Evolutionary conservation across 2,329 filamentous ascomycete genomes (phyloP), one percentile per base, ranked within the genome.

Genomic region (Ceratocystis albifundus): DNA sequence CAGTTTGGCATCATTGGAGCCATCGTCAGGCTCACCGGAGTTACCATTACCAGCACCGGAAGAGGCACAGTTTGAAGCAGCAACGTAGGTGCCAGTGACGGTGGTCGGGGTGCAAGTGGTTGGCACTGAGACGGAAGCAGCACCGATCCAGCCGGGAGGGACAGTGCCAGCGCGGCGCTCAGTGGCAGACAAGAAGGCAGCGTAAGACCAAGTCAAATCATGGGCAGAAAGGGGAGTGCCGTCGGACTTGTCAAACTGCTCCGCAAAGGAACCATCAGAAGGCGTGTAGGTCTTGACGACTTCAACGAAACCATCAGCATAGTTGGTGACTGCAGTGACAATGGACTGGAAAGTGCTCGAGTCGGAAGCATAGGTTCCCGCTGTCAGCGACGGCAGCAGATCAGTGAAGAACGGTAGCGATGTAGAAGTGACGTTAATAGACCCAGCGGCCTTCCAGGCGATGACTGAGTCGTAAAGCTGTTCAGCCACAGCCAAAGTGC

Each of bases 391-490:
- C 12, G 84, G 78, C 64, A 82, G 80, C 6, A 90, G 77, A 70
- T 86, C 85, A 68, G 78, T 74, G 82, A 92, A 94, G 78, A 94
- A 93, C 6, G 81, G 72, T 7, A 90, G 78, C 0, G 88, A 90
- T 1, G 80, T 80, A 0, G 78, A 76, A 4, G 84, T 87, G 61
- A 93, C 81, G 0, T 80, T 81, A 71, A 95, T 80, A 4, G 79
- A 85, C 0, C 84, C 85, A 30, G 79, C 74, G 45, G 78, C 75
- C 69, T 86, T 79, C 88, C 88, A 93, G 62, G 87, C 84, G 70
- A 87, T 86, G 1, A 91, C 72, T 0, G 89, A 87, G 71, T 88
- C 86, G 73, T 91, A 93, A 2, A 95, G 81, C 72, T 89, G 86
- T 75, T 94, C 89, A 2, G 89, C 90, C 0, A 88, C 88, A 1